These are phyloP conservation scores for Pseudocercospora vitis DNA, from an alignment of 2,329 filamentous ascomycete species.

Conservation along the genomic window DNA sequence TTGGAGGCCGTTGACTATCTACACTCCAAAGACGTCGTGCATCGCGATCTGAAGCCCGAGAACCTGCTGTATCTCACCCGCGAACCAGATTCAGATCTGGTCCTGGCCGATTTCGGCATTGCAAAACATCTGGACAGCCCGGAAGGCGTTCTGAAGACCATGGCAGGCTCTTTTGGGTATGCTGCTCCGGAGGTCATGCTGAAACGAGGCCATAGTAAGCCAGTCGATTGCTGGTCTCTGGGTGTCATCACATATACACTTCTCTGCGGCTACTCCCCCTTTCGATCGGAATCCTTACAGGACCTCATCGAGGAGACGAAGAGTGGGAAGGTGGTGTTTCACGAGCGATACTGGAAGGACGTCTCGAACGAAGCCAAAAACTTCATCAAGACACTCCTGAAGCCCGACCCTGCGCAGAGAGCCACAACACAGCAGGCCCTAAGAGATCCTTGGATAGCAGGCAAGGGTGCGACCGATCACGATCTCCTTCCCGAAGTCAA, in stretches of 20 bases:
- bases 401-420: slow-evolving; percentile 73
- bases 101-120: slow-evolving; percentile 96
- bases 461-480: slow-evolving; percentile 89
- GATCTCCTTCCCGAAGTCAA: slow-evolving; percentile 97
- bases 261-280: slow-evolving; percentile 96
- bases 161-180: slow-evolving; percentile 98
- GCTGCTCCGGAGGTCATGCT: slow-evolving; percentile 98
- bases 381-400: slow-evolving; percentile 81
- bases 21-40: slow-evolving; percentile 91
- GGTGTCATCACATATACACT: slow-evolving; percentile 98
- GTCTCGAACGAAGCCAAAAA: slow-evolving; percentile 94
- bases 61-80: slow-evolving; percentile 91
- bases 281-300: slow-evolving; percentile 88
- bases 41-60: slow-evolving; percentile 96
- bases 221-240: slow-evolving; percentile 99
- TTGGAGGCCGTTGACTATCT: slow-evolving; percentile 92
- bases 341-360: slow-evolving; percentile 97
- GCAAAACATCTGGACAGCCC: slow-evolving; percentile 94
- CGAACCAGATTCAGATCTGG: slow-evolving; percentile 75
- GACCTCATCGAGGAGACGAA: slow-evolving; percentile 95
- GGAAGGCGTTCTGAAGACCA: slow-evolving; percentile 90
- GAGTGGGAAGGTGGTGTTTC: slow-evolving; percentile 81
- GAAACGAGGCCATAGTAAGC: slow-evolving; percentile 95
- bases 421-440: slow-evolving; percentile 59
- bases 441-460: slow-evolving; percentile 70